A percentile compares a stretch with the other conserved stretches of the same genome.
Evolutionary conservation across 352 stramenopile genomes (phyloP).

Genomic region (Albugo laibachii): DNA sequence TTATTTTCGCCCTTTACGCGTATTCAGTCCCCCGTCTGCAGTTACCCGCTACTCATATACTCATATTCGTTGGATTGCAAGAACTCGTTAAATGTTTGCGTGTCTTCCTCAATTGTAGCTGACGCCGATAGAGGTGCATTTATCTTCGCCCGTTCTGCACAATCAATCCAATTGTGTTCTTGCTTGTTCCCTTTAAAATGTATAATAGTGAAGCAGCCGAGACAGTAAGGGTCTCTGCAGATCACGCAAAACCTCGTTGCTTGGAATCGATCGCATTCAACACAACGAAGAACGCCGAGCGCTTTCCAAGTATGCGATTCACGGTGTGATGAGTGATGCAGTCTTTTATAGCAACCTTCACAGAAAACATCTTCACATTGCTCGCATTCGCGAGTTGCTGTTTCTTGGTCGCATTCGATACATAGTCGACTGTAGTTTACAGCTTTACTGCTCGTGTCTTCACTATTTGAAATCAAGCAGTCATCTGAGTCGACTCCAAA

Average conservation of each 20-base stretch:
- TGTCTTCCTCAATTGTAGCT: slow-evolving; percentile 23
- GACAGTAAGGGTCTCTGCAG: slow-evolving; percentile 61
- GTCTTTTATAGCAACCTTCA: slow-evolving; percentile 46
- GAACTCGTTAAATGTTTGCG: slow-evolving; percentile 62
- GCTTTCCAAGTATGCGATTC: slow-evolving; percentile 59
- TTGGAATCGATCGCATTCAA: slow-evolving; percentile 74
- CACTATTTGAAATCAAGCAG: background rate
- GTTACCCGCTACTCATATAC: slow-evolving; percentile 19
- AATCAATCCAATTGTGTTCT: slow-evolving; percentile 37
- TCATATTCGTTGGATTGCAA: slow-evolving; percentile 54
- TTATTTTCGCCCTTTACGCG: slow-evolving; percentile 8
- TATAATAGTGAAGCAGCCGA: slow-evolving; percentile 68
- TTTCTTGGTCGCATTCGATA: slow-evolving; percentile 60
- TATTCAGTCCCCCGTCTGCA: background rate
- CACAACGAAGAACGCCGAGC: slow-evolving; percentile 49
- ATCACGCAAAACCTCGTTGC: slow-evolving; percentile 53
- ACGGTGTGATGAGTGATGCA: slow-evolving; percentile 50
- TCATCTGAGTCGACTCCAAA: slow-evolving; percentile 7
- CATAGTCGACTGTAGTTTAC: slow-evolving; percentile 46
- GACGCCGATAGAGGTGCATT: background rate
- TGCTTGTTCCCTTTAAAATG: slow-evolving; percentile 66
- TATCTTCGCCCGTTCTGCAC: slow-evolving; percentile 16
- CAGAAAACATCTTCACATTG: slow-evolving; percentile 70
- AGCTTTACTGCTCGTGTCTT: slow-evolving; percentile 5
- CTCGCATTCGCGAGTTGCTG: slow-evolving; percentile 34